These are phyloP conservation scores for Citrus mangshanensis DNA, from an alignment of 345 rosid species.

Conservation along the genomic window DNA sequence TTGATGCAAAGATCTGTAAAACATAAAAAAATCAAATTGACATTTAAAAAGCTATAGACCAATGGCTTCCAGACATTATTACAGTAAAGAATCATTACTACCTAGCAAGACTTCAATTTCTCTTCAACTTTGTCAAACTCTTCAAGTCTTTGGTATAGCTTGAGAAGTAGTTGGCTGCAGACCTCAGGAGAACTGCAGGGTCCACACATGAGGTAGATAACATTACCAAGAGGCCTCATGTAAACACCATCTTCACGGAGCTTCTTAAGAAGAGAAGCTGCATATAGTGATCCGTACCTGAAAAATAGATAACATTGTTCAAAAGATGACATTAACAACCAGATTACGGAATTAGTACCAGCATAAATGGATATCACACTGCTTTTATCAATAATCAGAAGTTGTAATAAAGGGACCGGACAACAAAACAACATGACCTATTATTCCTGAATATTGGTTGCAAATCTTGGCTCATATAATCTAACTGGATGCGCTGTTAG, in stretches of 20 bases:
- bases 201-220: constrained; percentile 83
- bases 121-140: constrained; percentile 28
- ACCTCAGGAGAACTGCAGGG: constrained; percentile 71
- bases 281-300: constrained; percentile 72
- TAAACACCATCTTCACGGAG: constrained; percentile 75
- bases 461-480: not conserved
- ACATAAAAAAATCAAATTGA: not conserved
- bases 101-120: not conserved
- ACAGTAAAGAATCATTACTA: not conserved
- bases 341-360: not conserved
- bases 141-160: constrained; percentile 54
- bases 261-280: constrained; percentile 60
- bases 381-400: no score
- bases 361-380: not conserved
- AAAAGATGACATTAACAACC: not conserved
- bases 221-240: constrained; percentile 84
- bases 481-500: not conserved
- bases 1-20: not conserved
- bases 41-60: not conserved
- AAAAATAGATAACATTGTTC: not conserved
- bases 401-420: no score
- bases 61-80: not conserved
- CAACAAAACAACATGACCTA: no score
- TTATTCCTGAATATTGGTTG: no score
- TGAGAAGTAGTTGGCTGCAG: constrained; percentile 57